phyloP scores from a whole-genome alignment of 306 rosid genomes.

The Quercus rubra region DNA sequence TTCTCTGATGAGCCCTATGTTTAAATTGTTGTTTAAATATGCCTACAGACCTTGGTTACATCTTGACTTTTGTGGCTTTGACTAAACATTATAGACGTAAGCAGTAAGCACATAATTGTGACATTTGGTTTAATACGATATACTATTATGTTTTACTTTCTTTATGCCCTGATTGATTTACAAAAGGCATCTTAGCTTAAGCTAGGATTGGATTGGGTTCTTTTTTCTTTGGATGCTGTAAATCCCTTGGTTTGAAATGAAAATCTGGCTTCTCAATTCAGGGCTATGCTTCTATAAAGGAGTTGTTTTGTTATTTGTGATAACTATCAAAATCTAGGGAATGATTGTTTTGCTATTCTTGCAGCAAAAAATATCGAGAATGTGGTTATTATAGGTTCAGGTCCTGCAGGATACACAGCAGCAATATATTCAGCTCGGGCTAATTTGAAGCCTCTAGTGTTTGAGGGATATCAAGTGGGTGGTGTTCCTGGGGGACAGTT shows the following conservation, averaged over 20 bases:
- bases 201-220: background rate
- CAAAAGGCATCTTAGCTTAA: background rate
- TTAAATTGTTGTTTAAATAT: too few species aligned
- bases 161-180: background rate
- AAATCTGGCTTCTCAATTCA: background rate
- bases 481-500: slow-evolving; percentile 97
- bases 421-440: slow-evolving; percentile 97
- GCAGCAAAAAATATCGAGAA: slow-evolving; percentile 67
- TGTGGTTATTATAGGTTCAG: slow-evolving; percentile 88
- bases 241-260: background rate
- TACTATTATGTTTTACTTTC: background rate
- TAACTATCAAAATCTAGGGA: slow-evolving; percentile 6
- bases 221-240: background rate
- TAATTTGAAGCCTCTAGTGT: slow-evolving; percentile 89
- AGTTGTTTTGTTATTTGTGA: background rate
- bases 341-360: slow-evolving; percentile 10
- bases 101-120: too few species aligned
- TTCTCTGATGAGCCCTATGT: too few species aligned
- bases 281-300: background rate
- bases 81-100: too few species aligned
- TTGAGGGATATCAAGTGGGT: slow-evolving; percentile 89
- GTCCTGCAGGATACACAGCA: slow-evolving; percentile 94
- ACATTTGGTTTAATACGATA: too few species aligned
- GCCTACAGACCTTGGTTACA: too few species aligned
- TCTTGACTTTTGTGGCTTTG: too few species aligned